Evolutionary conservation across 78 protist genomes (phyloP).

Genomic region (Capsaspora owczarzaki): DNA sequence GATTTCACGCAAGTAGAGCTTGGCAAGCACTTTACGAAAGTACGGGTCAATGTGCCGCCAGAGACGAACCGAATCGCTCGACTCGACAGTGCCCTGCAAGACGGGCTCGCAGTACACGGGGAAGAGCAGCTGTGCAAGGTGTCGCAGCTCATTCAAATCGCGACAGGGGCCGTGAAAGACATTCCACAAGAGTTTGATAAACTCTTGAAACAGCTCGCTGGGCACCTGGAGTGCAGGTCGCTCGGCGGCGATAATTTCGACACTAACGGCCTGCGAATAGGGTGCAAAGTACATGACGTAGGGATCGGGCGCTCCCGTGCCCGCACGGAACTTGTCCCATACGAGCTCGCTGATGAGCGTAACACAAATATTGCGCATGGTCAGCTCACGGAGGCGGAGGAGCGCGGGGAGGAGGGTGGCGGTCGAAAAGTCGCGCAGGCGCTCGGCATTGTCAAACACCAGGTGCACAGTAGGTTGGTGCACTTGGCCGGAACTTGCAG

Average conservation of each 20-base stretch:
- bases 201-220: neutral
- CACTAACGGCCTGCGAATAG: neutral
- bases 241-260: neutral
- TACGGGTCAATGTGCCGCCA: neutral
- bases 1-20: neutral
- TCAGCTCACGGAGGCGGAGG: neutral
- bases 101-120: neutral
- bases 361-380: neutral
- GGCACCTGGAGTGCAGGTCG: too few relatives aligned
- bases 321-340: neutral
- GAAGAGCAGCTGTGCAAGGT: neutral
- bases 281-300: neutral
- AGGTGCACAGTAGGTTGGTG: neutral
- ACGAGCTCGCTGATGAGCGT: neutral
- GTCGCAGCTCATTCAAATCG: neutral
- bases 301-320: neutral
- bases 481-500: too few relatives aligned
- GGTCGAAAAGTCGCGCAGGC: neutral
- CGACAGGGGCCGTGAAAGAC: slow-evolving; percentile 1
- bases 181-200: neutral
- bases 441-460: neutral
- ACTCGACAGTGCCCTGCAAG: neutral
- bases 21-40: neutral
- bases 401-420: neutral
- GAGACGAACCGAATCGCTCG: neutral